Conservation (phyloP, 2,329 filamentous ascomycete species). For the Colletotrichum gloeosporioides region DNA sequence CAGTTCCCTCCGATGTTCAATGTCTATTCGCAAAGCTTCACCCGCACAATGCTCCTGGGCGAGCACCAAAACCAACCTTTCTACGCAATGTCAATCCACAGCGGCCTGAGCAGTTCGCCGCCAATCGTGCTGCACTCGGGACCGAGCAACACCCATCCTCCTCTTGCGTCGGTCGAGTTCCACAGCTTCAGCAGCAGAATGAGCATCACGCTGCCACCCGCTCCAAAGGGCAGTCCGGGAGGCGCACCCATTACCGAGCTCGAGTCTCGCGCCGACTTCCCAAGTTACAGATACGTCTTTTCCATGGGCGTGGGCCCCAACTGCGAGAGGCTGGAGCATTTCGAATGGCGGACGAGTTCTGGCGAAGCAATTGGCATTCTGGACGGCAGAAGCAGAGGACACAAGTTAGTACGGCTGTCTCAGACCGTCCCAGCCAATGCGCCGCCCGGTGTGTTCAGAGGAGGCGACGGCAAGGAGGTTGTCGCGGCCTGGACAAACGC, state of each 20-base stretch:
- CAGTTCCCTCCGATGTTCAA: conserved; percentile 24
- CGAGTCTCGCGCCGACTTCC: conserved; percentile 4
- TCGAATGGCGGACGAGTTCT: conserved; percentile 48
- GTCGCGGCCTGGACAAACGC: conserved; percentile 44
- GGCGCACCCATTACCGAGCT: conserved; percentile 4
- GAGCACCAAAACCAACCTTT: conserved; percentile 19
- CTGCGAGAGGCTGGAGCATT: conserved; percentile 33
- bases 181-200: conserved; percentile 15
- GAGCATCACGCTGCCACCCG: conserved; percentile 12
- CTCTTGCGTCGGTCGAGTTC: conserved; percentile 20
- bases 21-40: conserved; percentile 22
- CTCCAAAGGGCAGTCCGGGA: conserved; percentile 5
- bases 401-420: conserved; percentile 46
- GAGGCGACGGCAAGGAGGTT: conserved; percentile 44
- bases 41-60: conserved; percentile 17
- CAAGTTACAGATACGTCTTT: conserved; percentile 34
- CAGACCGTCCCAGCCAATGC: background rate
- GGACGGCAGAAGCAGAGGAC: conserved; percentile 36
- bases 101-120: conserved; percentile 12
- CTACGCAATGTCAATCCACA: conserved; percentile 22
- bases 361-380: conserved; percentile 38
- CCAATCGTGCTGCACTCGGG: conserved; percentile 24
- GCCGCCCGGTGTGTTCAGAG: background rate
- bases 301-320: conserved; percentile 33
- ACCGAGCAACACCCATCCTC: conserved; percentile 7